Percentiles rank a stretch among this genome's conserved stretches.
phyloP scores from a whole-genome alignment of 192 early-diverging fungal species.

The Bifiguratus adelaidae region DNA sequence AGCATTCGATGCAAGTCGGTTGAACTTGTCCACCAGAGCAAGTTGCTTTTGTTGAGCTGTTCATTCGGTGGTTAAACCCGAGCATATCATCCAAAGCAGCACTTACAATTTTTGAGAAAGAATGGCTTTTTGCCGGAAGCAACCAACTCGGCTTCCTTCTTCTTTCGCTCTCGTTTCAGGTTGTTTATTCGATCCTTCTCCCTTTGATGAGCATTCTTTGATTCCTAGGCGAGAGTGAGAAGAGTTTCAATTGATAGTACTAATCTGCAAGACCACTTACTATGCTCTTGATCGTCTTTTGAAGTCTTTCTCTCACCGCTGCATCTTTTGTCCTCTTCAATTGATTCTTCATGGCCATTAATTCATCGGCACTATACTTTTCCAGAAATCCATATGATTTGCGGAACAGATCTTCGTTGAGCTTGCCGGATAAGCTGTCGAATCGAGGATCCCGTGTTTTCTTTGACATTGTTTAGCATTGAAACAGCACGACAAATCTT shows the following conservation, averaged over 20 bases:
- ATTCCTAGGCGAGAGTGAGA: slow-evolving; percentile 11
- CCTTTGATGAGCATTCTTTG: slow-evolving; percentile 37
- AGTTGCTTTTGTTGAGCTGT: slow-evolving; percentile 71
- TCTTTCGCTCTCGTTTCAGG: slow-evolving; percentile 67
- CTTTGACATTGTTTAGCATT: slow-evolving; percentile 9
- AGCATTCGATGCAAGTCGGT: slow-evolving; percentile 54
- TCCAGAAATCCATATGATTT: slow-evolving; percentile 87
- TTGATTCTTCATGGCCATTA: slow-evolving; percentile 50
- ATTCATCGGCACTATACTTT: slow-evolving; percentile 67
- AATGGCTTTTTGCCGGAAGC: slow-evolving; percentile 89
- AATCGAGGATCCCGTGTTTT: slow-evolving; percentile 91
- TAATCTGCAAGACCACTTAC: no score
- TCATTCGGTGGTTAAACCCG: slow-evolving; percentile 1
- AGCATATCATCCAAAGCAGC: neutral
- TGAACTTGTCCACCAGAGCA: slow-evolving; percentile 81
- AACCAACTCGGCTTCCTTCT: slow-evolving; percentile 70
- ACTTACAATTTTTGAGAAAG: slow-evolving; percentile 81
- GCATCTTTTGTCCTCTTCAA: slow-evolving; percentile 58
- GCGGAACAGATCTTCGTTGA: slow-evolving; percentile 88
- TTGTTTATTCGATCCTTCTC: no score
- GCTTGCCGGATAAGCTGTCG: slow-evolving; percentile 76
- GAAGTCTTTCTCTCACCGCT: slow-evolving; percentile 44
- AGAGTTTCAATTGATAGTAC: neutral
- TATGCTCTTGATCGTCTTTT: slow-evolving; percentile 51
- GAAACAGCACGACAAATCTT: neutral